These are phyloP conservation scores for Durusdinium trenchii DNA, from an alignment of 73 alveolate genomes.

Conservation along the genomic window DNA sequence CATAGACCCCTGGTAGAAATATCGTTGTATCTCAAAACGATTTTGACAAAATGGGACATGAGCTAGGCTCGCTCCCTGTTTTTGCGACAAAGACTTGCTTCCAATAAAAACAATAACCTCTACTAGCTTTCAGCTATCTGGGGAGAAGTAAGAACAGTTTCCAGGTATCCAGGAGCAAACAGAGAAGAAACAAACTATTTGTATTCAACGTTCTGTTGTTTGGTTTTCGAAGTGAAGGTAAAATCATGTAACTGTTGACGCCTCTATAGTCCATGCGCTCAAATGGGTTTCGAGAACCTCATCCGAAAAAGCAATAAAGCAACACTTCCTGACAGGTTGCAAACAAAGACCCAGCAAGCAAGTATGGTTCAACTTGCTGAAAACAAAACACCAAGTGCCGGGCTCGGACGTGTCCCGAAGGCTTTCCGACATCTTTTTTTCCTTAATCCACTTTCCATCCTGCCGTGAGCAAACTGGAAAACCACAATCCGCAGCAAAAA, in stretches of 20 bases:
- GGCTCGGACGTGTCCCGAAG: not conserved
- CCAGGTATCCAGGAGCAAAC: constrained; percentile 21
- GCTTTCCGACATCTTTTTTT: not conserved
- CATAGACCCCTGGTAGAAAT: too few species aligned
- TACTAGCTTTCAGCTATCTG: too few species aligned
- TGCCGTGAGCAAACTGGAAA: not conserved
- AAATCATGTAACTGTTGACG: constrained; percentile 5
- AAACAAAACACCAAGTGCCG: not conserved
- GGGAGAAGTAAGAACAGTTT: constrained; percentile 25
- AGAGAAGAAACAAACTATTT: not conserved
- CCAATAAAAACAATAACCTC: too few species aligned
- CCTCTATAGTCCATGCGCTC: not conserved
- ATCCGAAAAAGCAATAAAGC: not conserved
- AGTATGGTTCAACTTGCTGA: not conserved
- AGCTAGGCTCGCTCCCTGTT: too few species aligned
- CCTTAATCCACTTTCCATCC: constrained; percentile 1
- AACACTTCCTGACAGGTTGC: constrained; percentile 10
- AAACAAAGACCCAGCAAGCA: constrained; percentile 1
- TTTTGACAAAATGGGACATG: too few species aligned
- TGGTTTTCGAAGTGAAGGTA: constrained; percentile 18
- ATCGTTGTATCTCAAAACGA: too few species aligned
- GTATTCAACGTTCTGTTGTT: constrained; percentile 5
- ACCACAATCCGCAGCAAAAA: not conserved
- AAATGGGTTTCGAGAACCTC: constrained; percentile 23
- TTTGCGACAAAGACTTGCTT: too few species aligned